Conservation (phyloP, 2,329 filamentous ascomycete species). For the Colletotrichum acutatum region DNA sequence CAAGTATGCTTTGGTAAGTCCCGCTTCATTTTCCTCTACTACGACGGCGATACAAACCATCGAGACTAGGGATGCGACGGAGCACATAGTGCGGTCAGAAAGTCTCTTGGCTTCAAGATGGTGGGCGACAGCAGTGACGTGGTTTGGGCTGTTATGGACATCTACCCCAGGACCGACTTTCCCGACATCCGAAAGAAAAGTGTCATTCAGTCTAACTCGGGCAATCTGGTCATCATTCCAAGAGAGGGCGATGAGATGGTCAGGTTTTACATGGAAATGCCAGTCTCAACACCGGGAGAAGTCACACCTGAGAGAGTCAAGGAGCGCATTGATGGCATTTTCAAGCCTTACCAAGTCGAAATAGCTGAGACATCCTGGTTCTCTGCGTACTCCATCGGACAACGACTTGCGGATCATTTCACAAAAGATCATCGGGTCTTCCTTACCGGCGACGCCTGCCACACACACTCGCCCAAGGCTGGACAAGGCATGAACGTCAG, state of each 20-base stretch:
- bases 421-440: constrained; percentile 77
- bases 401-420: constrained; percentile 76
- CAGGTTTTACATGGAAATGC: constrained; percentile 75
- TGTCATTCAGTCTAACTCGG: constrained; percentile 61
- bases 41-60: neutral
- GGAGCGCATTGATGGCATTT: constrained; percentile 61
- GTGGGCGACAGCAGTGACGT: constrained; percentile 67
- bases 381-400: constrained; percentile 80
- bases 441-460: constrained; percentile 79
- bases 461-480: constrained; percentile 81
- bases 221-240: constrained; percentile 76
- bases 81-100: constrained; percentile 63
- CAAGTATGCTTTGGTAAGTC: constrained; percentile 21
- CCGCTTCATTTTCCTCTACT: rapidly evolving
- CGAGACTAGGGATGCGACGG: constrained; percentile 51
- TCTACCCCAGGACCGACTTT: constrained; percentile 66
- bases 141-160: constrained; percentile 68
- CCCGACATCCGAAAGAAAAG: constrained; percentile 70
- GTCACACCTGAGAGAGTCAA: constrained; percentile 63
- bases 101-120: constrained; percentile 66
- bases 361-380: constrained; percentile 75
- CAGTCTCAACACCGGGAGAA: constrained; percentile 56
- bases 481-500: constrained; percentile 85
- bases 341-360: constrained; percentile 69
- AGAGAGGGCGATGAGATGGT: constrained; percentile 69